Conservation (phyloP, 495 filamentous ascomycete genomes). For the Chaetomium cochliodes region DNA sequence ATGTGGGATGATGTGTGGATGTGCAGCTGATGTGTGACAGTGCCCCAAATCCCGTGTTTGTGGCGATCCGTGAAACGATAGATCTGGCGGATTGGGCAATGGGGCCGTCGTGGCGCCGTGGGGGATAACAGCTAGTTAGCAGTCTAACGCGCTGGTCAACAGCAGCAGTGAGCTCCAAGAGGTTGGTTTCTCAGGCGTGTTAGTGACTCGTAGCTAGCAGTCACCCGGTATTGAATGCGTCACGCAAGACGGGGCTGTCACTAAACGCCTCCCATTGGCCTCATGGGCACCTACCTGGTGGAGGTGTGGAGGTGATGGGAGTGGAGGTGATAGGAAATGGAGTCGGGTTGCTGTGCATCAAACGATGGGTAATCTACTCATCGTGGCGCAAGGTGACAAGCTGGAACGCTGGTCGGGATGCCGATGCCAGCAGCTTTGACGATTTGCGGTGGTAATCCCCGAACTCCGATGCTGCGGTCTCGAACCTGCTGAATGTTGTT, state of each 20-base stretch:
- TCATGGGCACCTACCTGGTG: too few relatives aligned
- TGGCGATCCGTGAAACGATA: conserved; percentile 22
- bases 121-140: not conserved
- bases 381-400: not conserved
- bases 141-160: too few relatives aligned
- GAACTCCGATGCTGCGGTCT: conserved; percentile 3
- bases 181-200: not conserved
- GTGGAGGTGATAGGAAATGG: too few relatives aligned
- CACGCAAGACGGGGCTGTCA: too few relatives aligned
- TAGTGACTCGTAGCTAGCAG: too few relatives aligned
- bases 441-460: not conserved
- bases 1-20: not conserved
- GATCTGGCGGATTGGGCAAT: conserved; percentile 10
- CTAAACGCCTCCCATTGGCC: too few relatives aligned
- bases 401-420: not conserved
- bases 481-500: not conserved
- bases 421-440: not conserved
- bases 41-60: not conserved
- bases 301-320: too few relatives aligned
- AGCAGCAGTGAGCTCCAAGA: not conserved
- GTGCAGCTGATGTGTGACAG: not conserved
- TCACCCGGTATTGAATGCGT: too few relatives aligned
- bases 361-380: not conserved
- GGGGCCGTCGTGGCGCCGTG: conserved; percentile 13
- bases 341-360: too few relatives aligned